Evolutionary conservation across 257 asterid genomes (phyloP), one percentile per base, ranked within the genome.

Genomic region (Coffea eugenioides): DNA sequence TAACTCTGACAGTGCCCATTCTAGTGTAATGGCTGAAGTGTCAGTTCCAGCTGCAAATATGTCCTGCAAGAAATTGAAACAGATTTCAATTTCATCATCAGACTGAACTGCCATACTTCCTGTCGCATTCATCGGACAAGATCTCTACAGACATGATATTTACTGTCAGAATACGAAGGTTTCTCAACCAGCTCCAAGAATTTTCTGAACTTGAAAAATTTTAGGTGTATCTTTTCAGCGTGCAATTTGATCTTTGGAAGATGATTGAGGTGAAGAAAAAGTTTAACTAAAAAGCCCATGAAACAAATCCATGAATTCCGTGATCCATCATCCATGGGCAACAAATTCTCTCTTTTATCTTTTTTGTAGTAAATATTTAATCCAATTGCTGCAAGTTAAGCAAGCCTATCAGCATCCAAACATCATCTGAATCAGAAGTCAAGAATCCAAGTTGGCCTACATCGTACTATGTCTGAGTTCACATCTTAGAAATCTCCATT

Each of bases 1-100:
- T 15, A 92, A 87, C 83, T 93, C 98, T 2, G 98, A 86, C 15
- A 93, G 67, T 56, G 98, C 97, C 98, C 98, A 92, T 74, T 93
- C 94, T 51, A 84, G 52, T 56, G 98, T 90, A 62, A 92, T 88
- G 8, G 98, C 98, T 70, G 97, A 88, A 75, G 98, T 90, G 74
- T 92, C 93, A 0, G 96, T 93, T 71, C 97, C 98, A 0, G 96
- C 98, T 3, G 86, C 87, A 75, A 92, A 93, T 79, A 93, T 84
- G 84, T 92, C 97, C 98, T 90, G 93, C 65, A 52, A 48, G 48
- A 70, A 18, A 20, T 13, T 16, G 27, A 52, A 25, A 51, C 1
- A 80, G 61, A 5, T 61, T 61, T 51, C 25, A 16, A 39, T 39
- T 39, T 46, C 10, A 46, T 69, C 12, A 49, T 46, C 70, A 18